phyloP scores from a whole-genome alignment of 2,329 filamentous ascomycete species.

The Beauveria australis region DNA sequence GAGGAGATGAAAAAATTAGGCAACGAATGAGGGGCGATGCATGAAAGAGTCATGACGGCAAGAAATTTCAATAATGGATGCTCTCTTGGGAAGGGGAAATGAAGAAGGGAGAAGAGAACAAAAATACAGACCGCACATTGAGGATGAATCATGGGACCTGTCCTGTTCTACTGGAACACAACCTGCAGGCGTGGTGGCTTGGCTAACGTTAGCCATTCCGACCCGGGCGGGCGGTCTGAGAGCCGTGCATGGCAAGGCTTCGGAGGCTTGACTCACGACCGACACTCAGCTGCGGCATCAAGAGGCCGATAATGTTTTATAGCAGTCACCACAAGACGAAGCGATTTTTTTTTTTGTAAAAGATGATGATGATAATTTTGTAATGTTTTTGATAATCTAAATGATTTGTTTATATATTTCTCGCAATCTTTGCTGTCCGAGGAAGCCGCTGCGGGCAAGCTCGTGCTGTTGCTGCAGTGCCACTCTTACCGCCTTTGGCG shows the following conservation, averaged over 20 bases:
- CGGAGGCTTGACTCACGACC: background rate
- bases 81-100: background rate
- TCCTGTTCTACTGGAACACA: too few species aligned
- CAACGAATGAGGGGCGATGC: background rate
- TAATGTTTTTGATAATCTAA: background rate
- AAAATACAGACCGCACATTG: background rate
- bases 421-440: background rate
- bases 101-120: background rate
- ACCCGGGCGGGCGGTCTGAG: background rate
- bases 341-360: background rate
- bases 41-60: too few species aligned
- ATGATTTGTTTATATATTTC: background rate
- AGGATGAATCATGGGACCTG: constrained; percentile 1
- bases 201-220: background rate
- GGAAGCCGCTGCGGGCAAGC: too few species aligned
- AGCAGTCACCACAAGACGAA: background rate
- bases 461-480: background rate
- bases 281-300: background rate
- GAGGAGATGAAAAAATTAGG: background rate
- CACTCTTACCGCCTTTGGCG: background rate
- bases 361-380: background rate
- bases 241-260: background rate
- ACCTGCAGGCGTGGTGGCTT: background rate
- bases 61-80: too few species aligned
- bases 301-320: background rate